Base-by-base conservation (phyloP, 2,329 filamentous ascomycete genomes). In the Botryotinia narcissicola region DNA sequence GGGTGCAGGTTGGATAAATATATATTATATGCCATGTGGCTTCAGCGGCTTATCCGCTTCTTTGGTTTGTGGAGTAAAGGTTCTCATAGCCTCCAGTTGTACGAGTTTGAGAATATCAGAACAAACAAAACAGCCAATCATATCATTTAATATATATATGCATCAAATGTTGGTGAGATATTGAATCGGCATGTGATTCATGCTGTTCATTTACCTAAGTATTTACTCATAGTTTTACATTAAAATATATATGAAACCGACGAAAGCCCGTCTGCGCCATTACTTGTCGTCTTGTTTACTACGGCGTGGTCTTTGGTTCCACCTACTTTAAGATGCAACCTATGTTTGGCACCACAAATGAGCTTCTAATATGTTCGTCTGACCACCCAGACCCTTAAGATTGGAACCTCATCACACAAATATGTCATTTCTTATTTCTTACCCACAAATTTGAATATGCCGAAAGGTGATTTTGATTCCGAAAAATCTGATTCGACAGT, bases 351-450 rank as follows among this genome's bases (percentile, higher is more conserved):
- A 67, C 54, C 62, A 46, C 37, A 67, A 44, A 44, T 32, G 40
- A 29, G 51, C 22, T 46, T 18, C 14, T n/a, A 68, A 46, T 68
- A 25, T 72, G 71, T 72, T 72, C 71, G 46, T 72, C 71, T 72
- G 71, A 72, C 71, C 71, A 68, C 25, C n/a, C 42, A n/a, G n/a
- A 57, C 18, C 35, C 35, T 57, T 14, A 32, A 70, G 29, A 46
- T 35, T 46, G 42, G 32, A 46, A 54, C 37, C 3, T 29, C 63
- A 51, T 69, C 37, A 16, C n/a, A 35, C 32, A 7, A n/a, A 71
- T 25, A 63, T 51, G 29, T 40, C 44, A 62, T 62, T 35, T 63
- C 9, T 29, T 46, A 22, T 29, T 20, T 71, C 22, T 51, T 63
- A 29, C 4, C 32, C 32, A 25, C 7, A 29, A 44, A 32, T n/a